phyloP scores from a whole-genome alignment of 75 land plant species.

The Cunninghamia lanceolata region DNA sequence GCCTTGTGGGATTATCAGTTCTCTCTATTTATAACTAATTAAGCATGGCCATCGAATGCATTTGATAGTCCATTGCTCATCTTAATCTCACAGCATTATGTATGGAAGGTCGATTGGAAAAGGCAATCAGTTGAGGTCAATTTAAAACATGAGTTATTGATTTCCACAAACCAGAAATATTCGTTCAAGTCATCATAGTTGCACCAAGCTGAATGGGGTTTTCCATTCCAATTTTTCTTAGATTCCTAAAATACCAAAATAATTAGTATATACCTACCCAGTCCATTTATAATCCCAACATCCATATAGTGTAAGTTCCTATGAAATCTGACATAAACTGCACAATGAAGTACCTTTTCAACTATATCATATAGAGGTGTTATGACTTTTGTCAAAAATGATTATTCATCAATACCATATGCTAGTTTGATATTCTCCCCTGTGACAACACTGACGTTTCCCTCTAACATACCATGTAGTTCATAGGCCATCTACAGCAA shows the following conservation, averaged over 20 bases:
- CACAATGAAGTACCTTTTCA: slow-evolving; percentile 58
- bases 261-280: background rate
- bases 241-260: slow-evolving; percentile 60
- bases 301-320: background rate
- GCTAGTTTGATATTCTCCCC: slow-evolving; percentile 95
- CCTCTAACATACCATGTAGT: slow-evolving; percentile 90
- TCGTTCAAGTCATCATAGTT: slow-evolving; percentile 99
- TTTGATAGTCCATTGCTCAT: no score
- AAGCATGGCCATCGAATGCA: no score
- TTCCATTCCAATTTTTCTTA: slow-evolving; percentile 67
- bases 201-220: slow-evolving; percentile 93
- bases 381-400: slow-evolving; percentile 83
- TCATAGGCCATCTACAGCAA: slow-evolving; percentile 93
- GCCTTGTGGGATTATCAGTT: no score
- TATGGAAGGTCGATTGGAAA: no score
- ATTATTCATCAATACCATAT: slow-evolving; percentile 93
- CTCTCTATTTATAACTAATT: no score
- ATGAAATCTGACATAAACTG: background rate
- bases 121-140: background rate
- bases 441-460: slow-evolving; percentile 90
- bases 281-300: background rate
- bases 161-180: slow-evolving; percentile 78
- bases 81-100: no score
- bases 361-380: slow-evolving; percentile 86
- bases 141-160: background rate